Conservation (phyloP, 1,139 yeast genomes). For the Lodderomyces metapsilosis region DNA sequence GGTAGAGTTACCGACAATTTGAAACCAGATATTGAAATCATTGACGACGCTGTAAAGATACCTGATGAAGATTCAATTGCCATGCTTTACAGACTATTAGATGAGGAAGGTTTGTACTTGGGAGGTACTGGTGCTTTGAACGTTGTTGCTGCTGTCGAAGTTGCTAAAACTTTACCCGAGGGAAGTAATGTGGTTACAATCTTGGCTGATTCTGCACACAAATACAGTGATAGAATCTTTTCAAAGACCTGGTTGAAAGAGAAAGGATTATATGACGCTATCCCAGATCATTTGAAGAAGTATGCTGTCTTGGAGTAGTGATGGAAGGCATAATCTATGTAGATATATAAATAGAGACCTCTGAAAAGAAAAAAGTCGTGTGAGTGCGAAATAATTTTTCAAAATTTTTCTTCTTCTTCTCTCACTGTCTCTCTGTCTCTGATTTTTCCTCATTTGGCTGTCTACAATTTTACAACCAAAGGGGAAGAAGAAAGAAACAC, state of each 20-base stretch:
- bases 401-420: slow-evolving; percentile 4
- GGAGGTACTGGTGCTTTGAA: slow-evolving; percentile 87
- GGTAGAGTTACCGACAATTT: slow-evolving; percentile 87
- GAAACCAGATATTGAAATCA: slow-evolving; percentile 62
- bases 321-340: no score
- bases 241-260: slow-evolving; percentile 72
- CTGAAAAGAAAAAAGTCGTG: no score
- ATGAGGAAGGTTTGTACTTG: slow-evolving; percentile 87
- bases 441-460: slow-evolving; percentile 2
- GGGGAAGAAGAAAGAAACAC: not conserved
- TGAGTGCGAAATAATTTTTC: slow-evolving; percentile 5
- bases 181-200: slow-evolving; percentile 82
- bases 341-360: no score
- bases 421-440: not conserved
- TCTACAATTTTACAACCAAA: slow-evolving; percentile 1
- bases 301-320: slow-evolving; percentile 47
- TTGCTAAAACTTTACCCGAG: slow-evolving; percentile 75
- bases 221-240: slow-evolving; percentile 79
- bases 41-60: slow-evolving; percentile 74
- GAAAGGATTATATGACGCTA: slow-evolving; percentile 61
- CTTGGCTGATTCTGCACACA: slow-evolving; percentile 85
- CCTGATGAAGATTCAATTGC: slow-evolving; percentile 74
- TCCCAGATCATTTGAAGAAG: slow-evolving; percentile 70
- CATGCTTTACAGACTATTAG: slow-evolving; percentile 79
- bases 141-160: slow-evolving; percentile 76